Evolutionary conservation across 352 stramenopile genomes (phyloP).

Genomic region (Phytophthora colocasiae): DNA sequence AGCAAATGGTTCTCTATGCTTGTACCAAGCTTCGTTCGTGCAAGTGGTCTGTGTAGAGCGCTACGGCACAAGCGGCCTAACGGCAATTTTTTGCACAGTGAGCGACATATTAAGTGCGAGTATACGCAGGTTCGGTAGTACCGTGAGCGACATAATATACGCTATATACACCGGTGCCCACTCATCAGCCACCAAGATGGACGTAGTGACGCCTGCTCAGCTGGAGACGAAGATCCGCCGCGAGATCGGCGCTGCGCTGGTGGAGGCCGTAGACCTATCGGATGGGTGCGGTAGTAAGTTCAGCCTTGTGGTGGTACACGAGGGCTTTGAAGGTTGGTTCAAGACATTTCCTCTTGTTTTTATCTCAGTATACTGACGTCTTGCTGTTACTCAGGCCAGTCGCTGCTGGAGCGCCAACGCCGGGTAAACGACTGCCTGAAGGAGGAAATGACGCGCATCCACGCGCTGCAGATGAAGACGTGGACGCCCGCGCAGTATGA

Average conservation of each 20-base stretch:
- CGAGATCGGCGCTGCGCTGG: conserved; percentile 68
- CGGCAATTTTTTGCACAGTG: no score
- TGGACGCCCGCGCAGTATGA: conserved; percentile 86
- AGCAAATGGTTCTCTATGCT: no score
- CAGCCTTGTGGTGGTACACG: conserved; percentile 83
- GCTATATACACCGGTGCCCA: background rate
- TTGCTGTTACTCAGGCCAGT: conserved; percentile 49
- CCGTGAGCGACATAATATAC: no score
- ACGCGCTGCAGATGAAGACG: conserved; percentile 89
- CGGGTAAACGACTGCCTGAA: conserved; percentile 83
- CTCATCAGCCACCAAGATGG: conserved; percentile 27
- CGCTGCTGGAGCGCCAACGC: conserved; percentile 79
- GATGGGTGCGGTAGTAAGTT: conserved; percentile 88
- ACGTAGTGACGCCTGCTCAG: conserved; percentile 59
- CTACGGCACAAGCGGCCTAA: no score
- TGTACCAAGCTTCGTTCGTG: no score
- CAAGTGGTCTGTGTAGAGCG: no score
- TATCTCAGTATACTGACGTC: background rate
- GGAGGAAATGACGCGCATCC: conserved; percentile 86
- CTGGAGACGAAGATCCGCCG: conserved; percentile 64
- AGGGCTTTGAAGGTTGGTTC: conserved; percentile 73
- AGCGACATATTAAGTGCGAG: no score
- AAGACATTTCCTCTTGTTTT: background rate
- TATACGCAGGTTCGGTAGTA: no score
- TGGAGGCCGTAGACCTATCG: conserved; percentile 82